Percentiles rank a stretch among this genome's conserved stretches.
Evolutionary conservation across 176 grass and related monocot species (phyloP).

Genomic region (Triticum turgidum): DNA sequence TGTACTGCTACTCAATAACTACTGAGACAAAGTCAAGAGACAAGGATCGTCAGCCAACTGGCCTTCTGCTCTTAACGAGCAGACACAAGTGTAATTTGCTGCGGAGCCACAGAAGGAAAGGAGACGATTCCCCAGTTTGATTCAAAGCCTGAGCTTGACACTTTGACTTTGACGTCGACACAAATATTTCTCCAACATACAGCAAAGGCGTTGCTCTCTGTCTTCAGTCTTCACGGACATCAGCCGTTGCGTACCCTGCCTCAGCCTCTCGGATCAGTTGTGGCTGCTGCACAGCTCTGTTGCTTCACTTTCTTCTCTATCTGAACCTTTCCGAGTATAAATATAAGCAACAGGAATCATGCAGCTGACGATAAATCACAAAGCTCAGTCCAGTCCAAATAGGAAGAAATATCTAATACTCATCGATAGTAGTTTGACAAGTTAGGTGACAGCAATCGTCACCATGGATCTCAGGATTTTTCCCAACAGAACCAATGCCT

Average conservation of each 20-base stretch:
- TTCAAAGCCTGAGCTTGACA: too few relatives aligned
- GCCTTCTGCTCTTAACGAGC: too few relatives aligned
- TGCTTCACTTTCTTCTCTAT: background rate
- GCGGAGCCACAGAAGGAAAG: too few relatives aligned
- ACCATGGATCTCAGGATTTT: background rate
- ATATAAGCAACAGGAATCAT: background rate
- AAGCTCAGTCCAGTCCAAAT: background rate
- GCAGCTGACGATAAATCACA: background rate
- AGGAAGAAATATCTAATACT: background rate
- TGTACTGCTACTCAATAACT: background rate
- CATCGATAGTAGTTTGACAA: background rate
- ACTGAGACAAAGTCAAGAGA: too few relatives aligned
- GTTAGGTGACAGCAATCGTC: background rate
- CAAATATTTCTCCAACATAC: background rate
- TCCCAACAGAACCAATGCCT: background rate
- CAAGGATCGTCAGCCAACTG: too few relatives aligned
- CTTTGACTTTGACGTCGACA: background rate
- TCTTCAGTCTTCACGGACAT: background rate
- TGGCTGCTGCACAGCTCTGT: background rate
- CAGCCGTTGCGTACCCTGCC: background rate
- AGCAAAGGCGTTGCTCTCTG: too few relatives aligned
- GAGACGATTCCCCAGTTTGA: too few relatives aligned
- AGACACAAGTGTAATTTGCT: too few relatives aligned
- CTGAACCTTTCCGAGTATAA: background rate
- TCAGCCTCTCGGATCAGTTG: background rate